Conservation (phyloP, 2,329 filamentous ascomycete species). For the Pezicula radicicola region DNA sequence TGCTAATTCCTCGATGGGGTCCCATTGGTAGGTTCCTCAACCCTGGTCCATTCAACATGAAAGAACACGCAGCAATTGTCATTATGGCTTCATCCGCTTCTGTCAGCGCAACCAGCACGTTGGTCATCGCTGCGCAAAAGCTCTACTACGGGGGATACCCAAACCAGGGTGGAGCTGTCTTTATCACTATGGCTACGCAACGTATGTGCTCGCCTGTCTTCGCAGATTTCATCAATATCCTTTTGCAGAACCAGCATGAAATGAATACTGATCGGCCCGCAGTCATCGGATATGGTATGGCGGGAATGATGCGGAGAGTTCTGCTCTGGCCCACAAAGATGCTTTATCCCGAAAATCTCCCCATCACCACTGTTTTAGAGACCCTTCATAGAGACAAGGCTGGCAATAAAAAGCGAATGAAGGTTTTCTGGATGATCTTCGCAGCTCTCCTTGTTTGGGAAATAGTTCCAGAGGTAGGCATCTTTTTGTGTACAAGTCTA, state of each 20-base stretch:
- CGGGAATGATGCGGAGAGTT: constrained; percentile 54
- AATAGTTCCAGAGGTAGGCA: constrained; percentile 34
- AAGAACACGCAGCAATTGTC: constrained; percentile 64
- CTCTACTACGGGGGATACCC: constrained; percentile 55
- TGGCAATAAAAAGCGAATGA: constrained; percentile 33
- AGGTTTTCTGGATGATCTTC: constrained; percentile 38
- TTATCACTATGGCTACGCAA: constrained; percentile 57
- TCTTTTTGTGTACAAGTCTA: not conserved
- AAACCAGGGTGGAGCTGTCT: constrained; percentile 60
- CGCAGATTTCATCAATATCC: not conserved
- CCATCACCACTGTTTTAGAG: constrained; percentile 46
- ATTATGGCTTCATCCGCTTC: constrained; percentile 49
- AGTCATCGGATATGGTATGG: constrained; percentile 59
- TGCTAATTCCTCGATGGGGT: constrained; percentile 31
- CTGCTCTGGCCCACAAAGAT: constrained; percentile 56
- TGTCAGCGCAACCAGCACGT: constrained; percentile 48
- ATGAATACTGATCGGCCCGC: not conserved
- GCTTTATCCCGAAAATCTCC: constrained; percentile 58
- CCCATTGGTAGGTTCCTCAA: constrained; percentile 40
- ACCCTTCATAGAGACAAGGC: constrained; percentile 29
- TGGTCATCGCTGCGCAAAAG: constrained; percentile 67
- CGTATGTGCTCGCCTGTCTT: constrained; percentile 11
- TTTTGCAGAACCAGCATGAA: too few relatives aligned
- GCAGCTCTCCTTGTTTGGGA: constrained; percentile 41
- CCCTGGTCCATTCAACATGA: constrained; percentile 64